Evolutionary conservation across 1,284 basidiomycete genomes (phyloP).

Genomic region (Gymnopus androsaceus): DNA sequence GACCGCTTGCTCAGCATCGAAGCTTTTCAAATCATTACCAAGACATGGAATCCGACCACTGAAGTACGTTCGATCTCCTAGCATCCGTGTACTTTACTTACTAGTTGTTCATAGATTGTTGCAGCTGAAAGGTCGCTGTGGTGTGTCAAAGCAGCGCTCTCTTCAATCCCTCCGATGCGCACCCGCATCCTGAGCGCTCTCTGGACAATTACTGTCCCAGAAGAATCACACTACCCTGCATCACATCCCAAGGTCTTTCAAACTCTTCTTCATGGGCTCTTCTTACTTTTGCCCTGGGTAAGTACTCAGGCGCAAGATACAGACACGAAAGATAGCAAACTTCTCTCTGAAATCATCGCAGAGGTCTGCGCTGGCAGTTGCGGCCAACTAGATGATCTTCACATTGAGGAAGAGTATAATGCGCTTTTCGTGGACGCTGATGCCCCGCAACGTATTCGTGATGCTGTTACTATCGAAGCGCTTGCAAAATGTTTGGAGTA

Average conservation of each 20-base stretch:
- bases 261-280: constrained; percentile 53
- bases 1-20: constrained; percentile 62
- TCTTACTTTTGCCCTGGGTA: constrained; percentile 47
- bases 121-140: constrained; percentile 62
- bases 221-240: constrained; percentile 43
- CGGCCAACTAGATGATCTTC: constrained; percentile 39
- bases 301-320: constrained; percentile 22
- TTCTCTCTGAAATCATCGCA: constrained; percentile 38
- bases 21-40: constrained; percentile 56
- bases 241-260: constrained; percentile 51
- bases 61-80: constrained; percentile 35
- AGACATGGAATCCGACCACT: constrained; percentile 55
- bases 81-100: not conserved
- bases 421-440: constrained; percentile 26
- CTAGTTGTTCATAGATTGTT: constrained; percentile 35
- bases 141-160: constrained; percentile 61
- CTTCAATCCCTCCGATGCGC: constrained; percentile 39
- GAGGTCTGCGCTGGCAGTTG: constrained; percentile 38
- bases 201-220: constrained; percentile 49
- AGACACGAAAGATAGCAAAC: constrained; percentile 26
- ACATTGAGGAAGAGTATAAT: constrained; percentile 43
- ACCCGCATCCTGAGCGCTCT: constrained; percentile 51
- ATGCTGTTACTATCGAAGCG: constrained; percentile 40
- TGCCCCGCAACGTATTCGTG: constrained; percentile 27
- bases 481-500: constrained; percentile 34